Base-by-base conservation (phyloP, 306 rosid species). In the Arachis hypogaea region DNA sequence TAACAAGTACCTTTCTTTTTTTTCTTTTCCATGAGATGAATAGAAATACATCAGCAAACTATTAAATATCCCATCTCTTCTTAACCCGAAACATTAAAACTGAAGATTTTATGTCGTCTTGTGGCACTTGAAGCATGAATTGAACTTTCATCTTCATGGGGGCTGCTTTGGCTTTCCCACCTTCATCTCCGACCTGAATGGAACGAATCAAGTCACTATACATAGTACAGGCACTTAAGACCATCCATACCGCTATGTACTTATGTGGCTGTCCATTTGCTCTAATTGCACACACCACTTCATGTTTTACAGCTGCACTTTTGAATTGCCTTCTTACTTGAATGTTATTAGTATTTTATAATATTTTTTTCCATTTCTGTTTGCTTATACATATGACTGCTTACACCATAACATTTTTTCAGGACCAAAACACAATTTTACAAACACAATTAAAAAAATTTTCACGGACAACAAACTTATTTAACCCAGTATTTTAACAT, bases 71-170 rank as follows among this genome's bases (percentile, higher is more conserved):
- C 97, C 96, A 90, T 90, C 99, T 88, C 86, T 92, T 94, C 84
- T 94, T 94, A 58, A 94, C 79, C 57, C 98, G 88, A 85, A 94
- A 88, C 96, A 94, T 89, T 75, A 94, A 83, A 61, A 79, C 87
- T 29, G 98, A 84, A 70, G 97, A 89, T 69, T 70, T 86, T 41
- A 94, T 86, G 84, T 89, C 88, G 55, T 92, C 95, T 61, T 92
- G 96, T 59, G 99, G 99, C 73, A 94, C 97, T 81, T 94, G 99
- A 40, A 94, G 96, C 99, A 94, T 94, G 90, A 92, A 85, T 75
- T 94, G 99, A 78, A 89, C 87, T 60, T 92, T 94, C 97, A 88
- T 89, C 89, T 92, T 90, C 99, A 88, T 62, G 1, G 99, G 99
- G 41, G 99, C 93, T 33, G 90, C 82, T 87, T 92, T 92, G 56